Conservation (phyloP, 306 rosid species). For the Betula pendula region DNA sequence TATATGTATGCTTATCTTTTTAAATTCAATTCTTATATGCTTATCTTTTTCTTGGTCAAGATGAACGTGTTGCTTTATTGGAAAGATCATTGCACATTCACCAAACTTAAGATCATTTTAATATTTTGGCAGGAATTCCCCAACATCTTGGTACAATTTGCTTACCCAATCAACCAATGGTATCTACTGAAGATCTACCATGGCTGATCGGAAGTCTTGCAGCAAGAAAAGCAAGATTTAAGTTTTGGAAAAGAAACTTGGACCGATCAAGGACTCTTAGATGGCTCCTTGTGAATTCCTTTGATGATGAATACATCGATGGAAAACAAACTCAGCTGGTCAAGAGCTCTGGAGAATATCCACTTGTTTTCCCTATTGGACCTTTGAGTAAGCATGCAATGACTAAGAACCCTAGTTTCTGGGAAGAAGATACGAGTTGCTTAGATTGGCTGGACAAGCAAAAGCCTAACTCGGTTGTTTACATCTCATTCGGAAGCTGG, state of each 20-base stretch:
- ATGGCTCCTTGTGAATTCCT: conserved; percentile 70
- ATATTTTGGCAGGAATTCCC: conserved; percentile 61
- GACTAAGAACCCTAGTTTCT: conserved; percentile 47
- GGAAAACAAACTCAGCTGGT: conserved; percentile 6
- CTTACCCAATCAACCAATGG: conserved; percentile 44
- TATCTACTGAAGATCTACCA: conserved; percentile 67
- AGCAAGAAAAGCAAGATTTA: conserved; percentile 67
- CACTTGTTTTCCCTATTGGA: conserved; percentile 44
- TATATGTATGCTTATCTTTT: too few species aligned
- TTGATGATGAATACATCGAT: conserved; percentile 45
- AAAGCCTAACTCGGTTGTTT: conserved; percentile 44
- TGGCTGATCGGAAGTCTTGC: conserved; percentile 75
- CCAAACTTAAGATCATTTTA: neutral
- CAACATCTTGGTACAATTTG: conserved; percentile 32
- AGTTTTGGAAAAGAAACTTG: conserved; percentile 76
- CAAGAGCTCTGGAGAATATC: conserved; percentile 15
- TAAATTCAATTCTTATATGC: too few species aligned
- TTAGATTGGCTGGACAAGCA: conserved; percentile 63
- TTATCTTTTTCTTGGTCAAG: neutral
- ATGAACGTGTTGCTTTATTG: neutral
- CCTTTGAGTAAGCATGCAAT: conserved; percentile 34
- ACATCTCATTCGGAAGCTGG: conserved; percentile 92
- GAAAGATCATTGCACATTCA: neutral
- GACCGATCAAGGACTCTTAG: conserved; percentile 52
- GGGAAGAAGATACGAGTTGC: conserved; percentile 77